These are phyloP conservation scores for Rhodotorula sp. DNA, from an alignment of 1,284 basidiomycete genomes.

Conservation along the genomic window DNA sequence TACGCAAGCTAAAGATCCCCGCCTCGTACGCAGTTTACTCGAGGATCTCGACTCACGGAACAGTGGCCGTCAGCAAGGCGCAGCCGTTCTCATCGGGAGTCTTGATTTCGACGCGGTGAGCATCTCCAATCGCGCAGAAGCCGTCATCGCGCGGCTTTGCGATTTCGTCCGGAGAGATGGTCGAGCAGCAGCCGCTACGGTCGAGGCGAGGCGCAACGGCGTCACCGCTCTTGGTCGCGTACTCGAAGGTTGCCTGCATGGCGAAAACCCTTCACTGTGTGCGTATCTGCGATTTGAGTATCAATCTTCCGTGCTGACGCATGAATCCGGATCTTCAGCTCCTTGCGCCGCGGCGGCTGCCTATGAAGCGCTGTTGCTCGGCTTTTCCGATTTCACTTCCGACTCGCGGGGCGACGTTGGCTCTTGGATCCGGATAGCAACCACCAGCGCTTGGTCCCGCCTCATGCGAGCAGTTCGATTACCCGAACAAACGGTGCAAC, in stretches of 20 bases:
- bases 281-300: neutral
- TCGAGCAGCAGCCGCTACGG: slow-evolving; percentile 13
- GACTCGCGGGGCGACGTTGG: slow-evolving; percentile 97
- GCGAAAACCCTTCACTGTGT: neutral
- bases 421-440: slow-evolving; percentile 82
- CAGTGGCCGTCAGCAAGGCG: slow-evolving; percentile 15
- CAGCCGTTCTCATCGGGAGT: slow-evolving; percentile 18
- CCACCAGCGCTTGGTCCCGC: slow-evolving; percentile 9
- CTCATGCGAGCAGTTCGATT: slow-evolving; percentile 50
- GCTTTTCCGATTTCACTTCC: slow-evolving; percentile 82
- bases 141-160: slow-evolving; percentile 17
- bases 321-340: no score
- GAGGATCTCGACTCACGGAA: slow-evolving; percentile 19
- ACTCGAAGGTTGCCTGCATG: neutral
- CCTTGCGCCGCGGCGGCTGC: no score
- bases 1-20: neutral
- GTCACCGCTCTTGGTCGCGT: slow-evolving; percentile 38
- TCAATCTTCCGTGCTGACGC: neutral
- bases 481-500: slow-evolving; percentile 18
- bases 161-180: slow-evolving; percentile 23
- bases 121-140: neutral
- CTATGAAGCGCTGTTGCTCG: slow-evolving; percentile 55
- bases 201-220: slow-evolving; percentile 44
- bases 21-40: slow-evolving; percentile 8
- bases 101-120: neutral